phyloP scores from a whole-genome alignment of 805 yeast species.

The Pichia deserticola region DNA sequence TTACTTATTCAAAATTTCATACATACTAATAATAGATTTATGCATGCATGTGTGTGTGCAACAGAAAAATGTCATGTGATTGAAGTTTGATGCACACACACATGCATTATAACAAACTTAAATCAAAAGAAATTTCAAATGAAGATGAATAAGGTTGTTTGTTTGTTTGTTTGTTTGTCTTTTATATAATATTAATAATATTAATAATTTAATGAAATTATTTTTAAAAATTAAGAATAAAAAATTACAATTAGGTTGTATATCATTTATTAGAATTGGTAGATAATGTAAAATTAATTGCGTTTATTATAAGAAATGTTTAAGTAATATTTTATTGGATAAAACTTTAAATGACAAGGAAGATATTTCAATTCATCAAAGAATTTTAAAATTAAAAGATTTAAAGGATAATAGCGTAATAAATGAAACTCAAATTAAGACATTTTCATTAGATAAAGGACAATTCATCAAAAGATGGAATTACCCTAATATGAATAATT shows the following conservation, averaged over 20 bases:
- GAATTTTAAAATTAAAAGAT: not conserved
- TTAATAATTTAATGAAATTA: not conserved
- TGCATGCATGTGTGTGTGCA: no score
- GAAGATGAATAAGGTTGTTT: no score
- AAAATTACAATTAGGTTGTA: not conserved
- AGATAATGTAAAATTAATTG: slow-evolving; percentile 4
- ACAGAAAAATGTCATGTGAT: no score
- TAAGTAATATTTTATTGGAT: not conserved
- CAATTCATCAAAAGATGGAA: slow-evolving; percentile 4
- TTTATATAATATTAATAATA: no score
- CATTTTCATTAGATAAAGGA: slow-evolving; percentile 3
- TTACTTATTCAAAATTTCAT: slow-evolving; percentile 1
- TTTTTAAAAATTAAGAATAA: not conserved
- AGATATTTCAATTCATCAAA: not conserved
- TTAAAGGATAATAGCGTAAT: not conserved
- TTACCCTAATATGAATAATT: not conserved
- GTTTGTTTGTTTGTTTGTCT: no score
- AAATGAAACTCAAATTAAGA: not conserved
- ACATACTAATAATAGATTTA: slow-evolving; percentile 1
- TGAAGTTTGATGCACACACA: no score
- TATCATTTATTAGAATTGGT: slow-evolving; percentile 4
- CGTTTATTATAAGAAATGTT: not conserved
- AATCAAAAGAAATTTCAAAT: no score
- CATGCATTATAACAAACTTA: no score
- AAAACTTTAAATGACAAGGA: not conserved